These are phyloP conservation scores for Bolboschoenoplectus hybrid DNA, from an alignment of 202 grass and related monocot species.

Conservation along the genomic window DNA sequence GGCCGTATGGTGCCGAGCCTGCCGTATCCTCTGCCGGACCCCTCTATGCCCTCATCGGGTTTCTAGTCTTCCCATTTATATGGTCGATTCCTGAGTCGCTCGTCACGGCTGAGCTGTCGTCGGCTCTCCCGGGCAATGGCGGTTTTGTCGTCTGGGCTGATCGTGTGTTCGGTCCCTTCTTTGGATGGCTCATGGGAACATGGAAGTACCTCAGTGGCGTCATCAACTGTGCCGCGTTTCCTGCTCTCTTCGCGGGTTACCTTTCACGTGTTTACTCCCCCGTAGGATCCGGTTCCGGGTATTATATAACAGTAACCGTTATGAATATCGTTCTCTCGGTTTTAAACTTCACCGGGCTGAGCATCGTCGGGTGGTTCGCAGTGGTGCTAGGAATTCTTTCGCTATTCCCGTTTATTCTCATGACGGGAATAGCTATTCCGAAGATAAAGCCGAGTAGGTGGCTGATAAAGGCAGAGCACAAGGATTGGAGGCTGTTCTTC, in stretches of 20 bases:
- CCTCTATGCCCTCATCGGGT: constrained; percentile 67
- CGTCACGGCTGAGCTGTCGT: constrained; percentile 78
- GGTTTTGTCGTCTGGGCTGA: constrained; percentile 84
- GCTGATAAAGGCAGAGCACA: constrained; percentile 42
- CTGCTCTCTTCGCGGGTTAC: constrained; percentile 78
- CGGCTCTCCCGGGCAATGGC: constrained; percentile 81
- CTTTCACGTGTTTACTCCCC: constrained; percentile 63
- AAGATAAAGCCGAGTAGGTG: constrained; percentile 64
- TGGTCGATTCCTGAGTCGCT: constrained; percentile 89
- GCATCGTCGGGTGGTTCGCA: constrained; percentile 73
- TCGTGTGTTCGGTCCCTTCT: constrained; percentile 64
- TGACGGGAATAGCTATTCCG: constrained; percentile 71
- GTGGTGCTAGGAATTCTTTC: constrained; percentile 68
- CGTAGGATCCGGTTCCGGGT: constrained; percentile 29
- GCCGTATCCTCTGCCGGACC: constrained; percentile 72
- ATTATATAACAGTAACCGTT: constrained; percentile 51
- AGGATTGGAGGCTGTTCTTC: constrained; percentile 87
- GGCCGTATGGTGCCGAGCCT: constrained; percentile 79
- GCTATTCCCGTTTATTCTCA: constrained; percentile 74
- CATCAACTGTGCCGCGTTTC: constrained; percentile 87
- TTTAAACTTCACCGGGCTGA: constrained; percentile 77
- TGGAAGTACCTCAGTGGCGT: constrained; percentile 88
- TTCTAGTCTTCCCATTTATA: constrained; percentile 75
- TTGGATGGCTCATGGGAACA: constrained; percentile 81
- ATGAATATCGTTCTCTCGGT: constrained; percentile 68